phyloP scores from a whole-genome alignment of 2,329 filamentous ascomycete species.

The Incumbomyces lentus region DNA sequence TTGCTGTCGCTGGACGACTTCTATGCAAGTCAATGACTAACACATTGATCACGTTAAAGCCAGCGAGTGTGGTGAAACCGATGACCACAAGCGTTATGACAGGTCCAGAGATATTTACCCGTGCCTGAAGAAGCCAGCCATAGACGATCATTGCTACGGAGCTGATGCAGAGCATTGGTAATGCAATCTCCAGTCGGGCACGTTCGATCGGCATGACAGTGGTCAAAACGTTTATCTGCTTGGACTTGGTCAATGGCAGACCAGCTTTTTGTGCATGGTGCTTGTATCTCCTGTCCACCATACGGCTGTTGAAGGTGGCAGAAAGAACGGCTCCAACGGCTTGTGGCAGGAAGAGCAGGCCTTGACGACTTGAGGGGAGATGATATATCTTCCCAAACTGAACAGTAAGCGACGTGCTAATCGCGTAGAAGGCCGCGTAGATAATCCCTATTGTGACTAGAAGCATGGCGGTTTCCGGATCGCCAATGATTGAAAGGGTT shows the following conservation, averaged over 20 bases:
- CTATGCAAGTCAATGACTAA: constrained; percentile 12
- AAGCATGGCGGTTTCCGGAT: constrained; percentile 28
- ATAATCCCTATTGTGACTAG: constrained; percentile 30
- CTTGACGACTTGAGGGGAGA: constrained; percentile 32
- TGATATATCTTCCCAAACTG: constrained; percentile 29
- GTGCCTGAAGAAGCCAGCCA: constrained; percentile 31
- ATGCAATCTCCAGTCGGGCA: constrained; percentile 31
- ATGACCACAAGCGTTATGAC: constrained; percentile 16
- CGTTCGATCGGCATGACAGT: constrained; percentile 34
- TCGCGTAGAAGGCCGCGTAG: constrained; percentile 33
- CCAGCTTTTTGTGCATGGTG: constrained; percentile 25
- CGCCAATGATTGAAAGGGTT: constrained; percentile 18
- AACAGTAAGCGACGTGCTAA: constrained; percentile 30
- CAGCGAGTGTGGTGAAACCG: constrained; percentile 9
- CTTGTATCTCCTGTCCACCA: constrained; percentile 36
- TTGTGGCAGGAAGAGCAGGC: constrained; percentile 34
- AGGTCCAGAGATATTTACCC: constrained; percentile 26
- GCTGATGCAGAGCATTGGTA: constrained; percentile 28
- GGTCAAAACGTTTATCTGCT: constrained; percentile 26
- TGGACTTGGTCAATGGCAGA: constrained; percentile 26
- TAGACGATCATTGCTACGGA: constrained; percentile 28
- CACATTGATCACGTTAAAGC: constrained; percentile 10
- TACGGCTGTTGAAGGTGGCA: constrained; percentile 29
- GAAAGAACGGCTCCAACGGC: constrained; percentile 32
- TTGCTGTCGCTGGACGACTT: constrained; percentile 24